phyloP scores from a whole-genome alignment of 73 alveolate species.

The Urostyla sp. region DNA sequence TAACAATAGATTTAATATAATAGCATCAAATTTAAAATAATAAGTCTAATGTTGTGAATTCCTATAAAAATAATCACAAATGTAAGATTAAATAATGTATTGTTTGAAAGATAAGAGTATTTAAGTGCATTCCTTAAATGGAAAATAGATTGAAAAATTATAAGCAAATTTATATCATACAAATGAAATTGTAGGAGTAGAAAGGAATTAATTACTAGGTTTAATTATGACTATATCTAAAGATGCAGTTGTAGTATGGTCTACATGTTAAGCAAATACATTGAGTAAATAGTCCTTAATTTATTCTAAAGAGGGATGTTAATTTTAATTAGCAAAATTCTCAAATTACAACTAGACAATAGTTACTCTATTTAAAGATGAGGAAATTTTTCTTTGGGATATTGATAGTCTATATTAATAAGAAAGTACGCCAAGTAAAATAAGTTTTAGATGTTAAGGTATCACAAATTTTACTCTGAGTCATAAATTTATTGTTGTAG shows the following conservation, averaged over 20 bases:
- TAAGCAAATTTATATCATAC: constrained; percentile 12
- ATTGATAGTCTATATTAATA: constrained; percentile 1
- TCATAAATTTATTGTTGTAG: neutral
- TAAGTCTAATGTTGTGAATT: neutral
- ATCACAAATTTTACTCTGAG: constrained; percentile 20
- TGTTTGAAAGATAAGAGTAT: constrained; percentile 32
- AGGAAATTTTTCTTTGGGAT: constrained; percentile 21
- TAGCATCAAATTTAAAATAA: neutral
- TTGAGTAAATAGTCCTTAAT: constrained; percentile 4
- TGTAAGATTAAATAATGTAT: constrained; percentile 8
- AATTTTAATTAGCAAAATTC: constrained; percentile 31
- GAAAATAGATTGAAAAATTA: constrained; percentile 34
- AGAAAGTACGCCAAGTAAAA: neutral
- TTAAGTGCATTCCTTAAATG: constrained; percentile 19
- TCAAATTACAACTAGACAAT: constrained; percentile 6
- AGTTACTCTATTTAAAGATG: constrained; percentile 45
- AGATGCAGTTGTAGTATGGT: constrained; percentile 48
- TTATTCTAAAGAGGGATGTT: constrained; percentile 25
- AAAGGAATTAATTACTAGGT: constrained; percentile 4
- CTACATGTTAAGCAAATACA: neutral
- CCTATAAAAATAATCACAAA: constrained; percentile 20
- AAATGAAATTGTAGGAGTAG: constrained; percentile 4
- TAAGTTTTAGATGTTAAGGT: neutral
- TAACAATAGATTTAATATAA: constrained; percentile 33
- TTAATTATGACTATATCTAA: constrained; percentile 7